Base-by-base conservation (phyloP, 2,329 filamentous ascomycete genomes). In the Bipolaris victoriae region DNA sequence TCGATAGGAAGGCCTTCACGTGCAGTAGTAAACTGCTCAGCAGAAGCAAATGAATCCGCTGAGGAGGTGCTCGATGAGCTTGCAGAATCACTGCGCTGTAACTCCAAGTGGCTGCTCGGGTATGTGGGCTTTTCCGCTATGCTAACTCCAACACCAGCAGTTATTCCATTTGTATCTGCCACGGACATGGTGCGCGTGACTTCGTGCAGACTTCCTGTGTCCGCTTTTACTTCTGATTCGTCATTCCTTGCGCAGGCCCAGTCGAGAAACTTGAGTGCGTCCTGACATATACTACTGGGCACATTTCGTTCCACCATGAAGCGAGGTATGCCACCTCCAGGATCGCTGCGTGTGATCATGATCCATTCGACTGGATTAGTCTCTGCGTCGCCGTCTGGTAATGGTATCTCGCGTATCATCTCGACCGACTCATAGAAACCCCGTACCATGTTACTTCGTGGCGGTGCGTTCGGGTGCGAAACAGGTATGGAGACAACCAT, bases 231-330 rank as follows among this genome's bases (percentile, higher is more conserved):
- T 55, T 70, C 64, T 10, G 76, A 68, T 15, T 78, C 76, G 20
- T 77, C 77, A 9, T 83, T 79, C 52, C 80, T 80, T 31, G 80
- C 78, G 61, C 82, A 83, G 3, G 87, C 88, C 92, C 92, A 96
- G 55, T 92, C 85, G 13, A 95, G 74, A 65, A 96, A 96, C 74
- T 93, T 95, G 51, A 84, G 84, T 0, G 92, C 90, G 73, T 96
- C 92, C 40, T 82, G 82, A 24, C 91, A 84, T 66, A 97, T 95
- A 35, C 90, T 90, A 10, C 84, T 86, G 0, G 92, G 92, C 0
- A 92, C 96, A 29, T 90, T 91, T 71, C 91, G 88, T 69, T 96
- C 92, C n/a, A 96, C 91, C 83, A 97, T 88, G 77, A 95, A 96
- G 13, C 90, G 85, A 1, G 92, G 92, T 16, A 97, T 92, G 57